Base-by-base conservation (phyloP, 306 rosid species). In the Echinosophora koreensis region DNA sequence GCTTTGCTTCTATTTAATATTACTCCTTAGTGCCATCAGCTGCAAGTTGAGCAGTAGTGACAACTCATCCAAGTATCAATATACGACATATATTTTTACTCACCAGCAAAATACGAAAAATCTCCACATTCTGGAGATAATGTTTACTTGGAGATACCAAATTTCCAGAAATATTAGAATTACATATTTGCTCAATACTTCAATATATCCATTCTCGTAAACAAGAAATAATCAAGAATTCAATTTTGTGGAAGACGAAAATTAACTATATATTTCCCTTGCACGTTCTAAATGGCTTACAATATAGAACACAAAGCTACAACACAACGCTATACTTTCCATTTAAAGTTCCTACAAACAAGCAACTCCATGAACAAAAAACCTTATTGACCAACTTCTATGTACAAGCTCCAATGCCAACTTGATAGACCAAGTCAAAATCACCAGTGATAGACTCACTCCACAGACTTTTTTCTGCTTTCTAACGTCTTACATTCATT, bases 401-500 rank as follows among this genome's bases (percentile, higher is more conserved):
- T 65, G n/a, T 18, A 80, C 83, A 80, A 42, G 22, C 16, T 30
- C 47, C 12, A 11, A 28, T 5, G 58, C 66, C 65, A 70, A 78
- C 12, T 57, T 10, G 35, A n/a, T 35, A 10, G 76, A 17, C 51
- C 51, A 54, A 55, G 41, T 55, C 55, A 38, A 16, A 9, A 72
- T 9, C 41, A 34, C 32, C 47, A 51, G 7, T 51, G 50, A 22
- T 6, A 0, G 8, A 9, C 62, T 4, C 37, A 50, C 55, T 30
- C 54, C 38, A 14, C 55, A 13, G 14, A 18, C 74, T 6, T 15
- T 35, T 41, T 66, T 50, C 71, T 50, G 37, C 14, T 66, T 64
- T 49, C 77, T 54, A 82, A 28, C 50, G 76, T 81, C 81, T 81
- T 16, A 77, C 78, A 49, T 62, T 77, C 8, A 82, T 41, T 3